Conservation (phyloP, 768 basidiomycete genomes). For the Russula dissimulans region DNA sequence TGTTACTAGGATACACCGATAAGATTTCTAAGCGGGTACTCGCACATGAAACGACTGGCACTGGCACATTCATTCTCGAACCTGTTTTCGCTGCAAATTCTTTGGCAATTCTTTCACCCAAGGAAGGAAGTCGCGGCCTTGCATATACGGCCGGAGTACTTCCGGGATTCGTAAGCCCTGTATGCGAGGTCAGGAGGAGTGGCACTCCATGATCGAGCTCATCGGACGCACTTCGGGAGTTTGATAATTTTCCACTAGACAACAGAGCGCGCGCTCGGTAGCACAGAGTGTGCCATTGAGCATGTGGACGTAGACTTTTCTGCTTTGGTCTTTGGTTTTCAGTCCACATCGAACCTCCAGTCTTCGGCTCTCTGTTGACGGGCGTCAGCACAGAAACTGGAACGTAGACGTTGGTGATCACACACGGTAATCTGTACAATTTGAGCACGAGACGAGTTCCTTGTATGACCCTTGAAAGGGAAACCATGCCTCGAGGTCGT, state of each 20-base stretch:
- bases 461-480: constrained; percentile 95
- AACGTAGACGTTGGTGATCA: constrained; percentile 14
- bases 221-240: constrained; percentile 70
- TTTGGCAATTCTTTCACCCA: constrained; percentile 79
- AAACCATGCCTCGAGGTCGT: constrained; percentile 98
- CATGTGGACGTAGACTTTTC: constrained; percentile 98
- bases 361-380: constrained; percentile 67
- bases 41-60: constrained; percentile 2
- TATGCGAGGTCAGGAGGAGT: neutral
- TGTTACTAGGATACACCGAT: constrained; percentile 5
- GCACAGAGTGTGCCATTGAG: constrained; percentile 96
- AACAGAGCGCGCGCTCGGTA: constrained; percentile 93
- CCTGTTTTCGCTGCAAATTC: constrained; percentile 64
- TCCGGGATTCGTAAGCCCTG: constrained; percentile 89
- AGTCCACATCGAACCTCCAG: constrained; percentile 91
- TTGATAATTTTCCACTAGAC: constrained; percentile 98
- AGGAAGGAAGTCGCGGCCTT: constrained; percentile 82
- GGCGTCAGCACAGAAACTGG: neutral
- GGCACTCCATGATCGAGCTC: neutral
- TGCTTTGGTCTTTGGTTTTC: constrained; percentile 81
- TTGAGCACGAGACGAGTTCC: constrained; percentile 95
- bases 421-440: constrained; percentile 99
- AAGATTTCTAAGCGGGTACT: constrained; percentile 5
- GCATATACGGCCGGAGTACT: constrained; percentile 90
- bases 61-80: constrained; percentile 22